A percentile compares a stretch with the other conserved stretches of the same genome.
phyloP scores from a whole-genome alignment of 441 rosid species.

The Mallotus japonicus region DNA sequence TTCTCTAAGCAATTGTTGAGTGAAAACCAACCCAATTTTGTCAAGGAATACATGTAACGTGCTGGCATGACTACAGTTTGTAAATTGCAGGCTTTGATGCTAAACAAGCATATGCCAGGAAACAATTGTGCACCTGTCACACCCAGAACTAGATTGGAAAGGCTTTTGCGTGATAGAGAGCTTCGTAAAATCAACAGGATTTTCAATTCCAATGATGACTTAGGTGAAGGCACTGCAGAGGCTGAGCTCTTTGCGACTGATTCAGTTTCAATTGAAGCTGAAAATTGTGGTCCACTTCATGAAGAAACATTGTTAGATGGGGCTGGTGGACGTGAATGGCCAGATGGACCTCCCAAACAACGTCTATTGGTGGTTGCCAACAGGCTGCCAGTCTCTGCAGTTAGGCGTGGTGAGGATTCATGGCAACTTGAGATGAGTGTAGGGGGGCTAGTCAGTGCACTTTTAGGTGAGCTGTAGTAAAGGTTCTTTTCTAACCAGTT shows the following conservation, averaged over 20 bases:
- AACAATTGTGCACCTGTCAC: conserved; percentile 40
- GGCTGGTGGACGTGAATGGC: conserved; percentile 39
- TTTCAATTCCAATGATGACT: conserved; percentile 30
- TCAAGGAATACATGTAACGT: background rate
- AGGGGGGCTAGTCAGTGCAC: conserved; percentile 74
- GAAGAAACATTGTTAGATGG: conserved; percentile 36
- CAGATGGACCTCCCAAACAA: conserved; percentile 52
- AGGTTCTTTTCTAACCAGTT: background rate
- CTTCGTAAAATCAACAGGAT: conserved; percentile 43
- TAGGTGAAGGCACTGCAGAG: conserved; percentile 23
- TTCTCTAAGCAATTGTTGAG: background rate
- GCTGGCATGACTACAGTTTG: background rate
- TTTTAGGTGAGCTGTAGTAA: conserved; percentile 43
- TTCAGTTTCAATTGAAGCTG: conserved; percentile 27
- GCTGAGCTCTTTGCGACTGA: conserved; percentile 31
- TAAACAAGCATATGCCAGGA: conserved; percentile 38
- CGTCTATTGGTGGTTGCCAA: conserved; percentile 78
- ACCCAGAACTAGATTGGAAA: conserved; percentile 49
- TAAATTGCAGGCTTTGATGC: conserved; percentile 31
- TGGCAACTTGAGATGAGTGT: conserved; percentile 76
- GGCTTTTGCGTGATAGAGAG: conserved; percentile 59
- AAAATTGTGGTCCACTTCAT: conserved; percentile 25
- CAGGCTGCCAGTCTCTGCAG: conserved; percentile 74
- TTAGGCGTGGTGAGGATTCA: conserved; percentile 49
- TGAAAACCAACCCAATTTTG: conserved; percentile 1